phyloP scores from a whole-genome alignment of 2,329 filamentous ascomycete species.

The Ascochyta pisi region DNA sequence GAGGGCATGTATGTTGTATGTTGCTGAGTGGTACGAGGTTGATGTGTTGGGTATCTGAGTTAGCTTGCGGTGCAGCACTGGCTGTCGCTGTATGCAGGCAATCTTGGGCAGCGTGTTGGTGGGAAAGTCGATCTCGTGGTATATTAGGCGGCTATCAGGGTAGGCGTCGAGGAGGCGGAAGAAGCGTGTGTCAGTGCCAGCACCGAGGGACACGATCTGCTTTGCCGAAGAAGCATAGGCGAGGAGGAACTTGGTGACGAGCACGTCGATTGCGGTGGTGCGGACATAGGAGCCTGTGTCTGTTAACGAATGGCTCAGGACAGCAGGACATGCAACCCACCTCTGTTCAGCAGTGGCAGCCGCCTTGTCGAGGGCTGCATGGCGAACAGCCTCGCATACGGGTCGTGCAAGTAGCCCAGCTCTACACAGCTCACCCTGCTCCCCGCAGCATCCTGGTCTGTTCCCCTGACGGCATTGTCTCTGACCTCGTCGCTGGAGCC shows the following conservation, averaged over 20 bases:
- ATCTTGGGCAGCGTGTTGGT: slow-evolving; percentile 74
- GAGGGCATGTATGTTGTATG: slow-evolving; percentile 63
- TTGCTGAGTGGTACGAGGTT: slow-evolving; percentile 56
- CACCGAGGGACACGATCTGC: slow-evolving; percentile 91
- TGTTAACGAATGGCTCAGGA: slow-evolving; percentile 1
- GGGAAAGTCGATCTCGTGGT: slow-evolving; percentile 93
- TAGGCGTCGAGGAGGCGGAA: slow-evolving; percentile 72
- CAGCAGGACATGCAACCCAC: slow-evolving; percentile 55
- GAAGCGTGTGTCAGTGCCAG: slow-evolving; percentile 89
- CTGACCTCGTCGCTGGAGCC: slow-evolving; percentile 52
- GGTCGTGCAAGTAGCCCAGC: slow-evolving; percentile 82
- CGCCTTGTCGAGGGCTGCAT: slow-evolving; percentile 65
- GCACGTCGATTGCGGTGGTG: slow-evolving; percentile 79
- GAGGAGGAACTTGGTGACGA: slow-evolving; percentile 75
- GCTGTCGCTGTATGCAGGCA: slow-evolving; percentile 43
- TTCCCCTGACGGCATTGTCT: slow-evolving; percentile 82
- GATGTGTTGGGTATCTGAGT: slow-evolving; percentile 30
- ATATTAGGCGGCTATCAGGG: slow-evolving; percentile 62
- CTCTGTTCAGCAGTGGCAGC: slow-evolving; percentile 92
- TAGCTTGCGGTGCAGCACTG: slow-evolving; percentile 40
- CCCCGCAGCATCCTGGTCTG: slow-evolving; percentile 88
- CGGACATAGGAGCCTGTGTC: slow-evolving; percentile 85
- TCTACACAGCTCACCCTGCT: slow-evolving; percentile 89
- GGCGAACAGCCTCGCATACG: slow-evolving; percentile 76
- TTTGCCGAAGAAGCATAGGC: slow-evolving; percentile 52